Percentiles rank a stretch among this genome's conserved stretches.
Conservation (phyloP, 257 asterid species). For the Thymus quinquecostatus region DNA sequence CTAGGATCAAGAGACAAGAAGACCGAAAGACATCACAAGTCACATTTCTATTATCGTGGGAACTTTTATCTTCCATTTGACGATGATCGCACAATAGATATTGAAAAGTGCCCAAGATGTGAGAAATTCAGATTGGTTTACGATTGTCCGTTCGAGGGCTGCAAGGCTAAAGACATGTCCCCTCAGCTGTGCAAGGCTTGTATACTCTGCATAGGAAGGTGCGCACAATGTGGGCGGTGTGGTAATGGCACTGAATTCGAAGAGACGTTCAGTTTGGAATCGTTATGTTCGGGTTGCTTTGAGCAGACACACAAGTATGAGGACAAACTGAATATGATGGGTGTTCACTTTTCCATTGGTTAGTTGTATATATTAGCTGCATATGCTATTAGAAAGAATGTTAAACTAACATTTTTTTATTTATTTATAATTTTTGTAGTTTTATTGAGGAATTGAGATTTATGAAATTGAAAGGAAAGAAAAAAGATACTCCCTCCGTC, state of each 20-base stretch:
- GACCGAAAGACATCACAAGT: constrained; percentile 41
- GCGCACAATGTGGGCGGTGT: constrained; percentile 79
- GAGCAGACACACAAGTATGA: constrained; percentile 34
- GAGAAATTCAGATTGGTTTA: constrained; percentile 66
- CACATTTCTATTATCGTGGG: constrained; percentile 58
- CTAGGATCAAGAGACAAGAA: constrained; percentile 38
- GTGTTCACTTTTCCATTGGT: too few species aligned
- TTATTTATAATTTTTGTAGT: too few species aligned
- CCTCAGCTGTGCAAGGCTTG: constrained; percentile 69
- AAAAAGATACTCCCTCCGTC: too few species aligned
- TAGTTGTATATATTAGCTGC: too few species aligned
- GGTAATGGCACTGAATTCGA: constrained; percentile 54
- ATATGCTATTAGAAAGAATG: too few species aligned
- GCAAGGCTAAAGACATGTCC: constrained; percentile 52
- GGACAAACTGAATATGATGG: constrained; percentile 27
- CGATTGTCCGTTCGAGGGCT: constrained; percentile 79
- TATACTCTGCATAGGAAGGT: constrained; percentile 63
- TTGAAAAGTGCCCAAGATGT: constrained; percentile 78
- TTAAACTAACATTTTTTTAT: too few species aligned
- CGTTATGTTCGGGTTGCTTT: constrained; percentile 62
- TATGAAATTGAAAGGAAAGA: too few species aligned
- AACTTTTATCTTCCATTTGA: constrained; percentile 57
- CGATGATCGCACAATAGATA: constrained; percentile 75
- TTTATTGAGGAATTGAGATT: too few species aligned
- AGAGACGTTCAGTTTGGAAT: constrained; percentile 73